Base-by-base conservation (phyloP, 129 eudicot genomes). In the Mikania micrantha region DNA sequence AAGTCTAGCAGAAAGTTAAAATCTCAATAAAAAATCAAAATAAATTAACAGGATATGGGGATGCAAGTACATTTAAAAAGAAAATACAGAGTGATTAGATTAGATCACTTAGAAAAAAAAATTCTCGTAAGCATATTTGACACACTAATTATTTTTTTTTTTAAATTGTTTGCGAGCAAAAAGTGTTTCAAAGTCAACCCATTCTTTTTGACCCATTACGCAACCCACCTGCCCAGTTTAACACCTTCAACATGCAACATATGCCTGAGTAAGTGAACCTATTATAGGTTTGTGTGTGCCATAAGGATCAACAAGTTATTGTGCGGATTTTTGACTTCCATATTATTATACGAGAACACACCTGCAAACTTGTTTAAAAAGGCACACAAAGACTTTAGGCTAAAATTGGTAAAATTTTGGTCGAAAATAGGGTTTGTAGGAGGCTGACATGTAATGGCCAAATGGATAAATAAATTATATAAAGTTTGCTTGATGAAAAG, bases 1-100 rank as follows among this genome's bases (percentile, higher is more conserved):
- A 48, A 59, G n/a, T 60, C 44, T 20, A 69, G 20, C 58, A 66
- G 12, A 58, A 57, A 27, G n/a, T 34, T 13, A 70, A 69, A 36
- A 11, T 47, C 9, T 12, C 10, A 67, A 31, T 17, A 31, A 49
- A n/a, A n/a, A n/a, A n/a, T n/a, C n/a, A n/a, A n/a, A n/a, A 58
- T 8, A 29, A n/a, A 31, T 7, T 50, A 71, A 3, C 17, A n/a
- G 13, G 41, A 36, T 27, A 38, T 16, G 62, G 52, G 34, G 27
- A 50, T 10, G n/a, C 60, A 59, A 32, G 34, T 4, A 48, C 24
- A 47, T 32, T 39, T 5, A 20, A 12, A 45, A 3, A 7, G 24
- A 21, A 13, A 28, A 31, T 35, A 9, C 15, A 17, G 27, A 9
- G 9, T 21, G 29, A 9, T 17, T 19, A 11, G 42, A 58, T 22